A percentile compares a stretch with the other conserved stretches of the same genome.
These are phyloP conservation scores for Phytophthora cactorum DNA, from an alignment of 352 stramenopile species.

Conservation along the genomic window DNA sequence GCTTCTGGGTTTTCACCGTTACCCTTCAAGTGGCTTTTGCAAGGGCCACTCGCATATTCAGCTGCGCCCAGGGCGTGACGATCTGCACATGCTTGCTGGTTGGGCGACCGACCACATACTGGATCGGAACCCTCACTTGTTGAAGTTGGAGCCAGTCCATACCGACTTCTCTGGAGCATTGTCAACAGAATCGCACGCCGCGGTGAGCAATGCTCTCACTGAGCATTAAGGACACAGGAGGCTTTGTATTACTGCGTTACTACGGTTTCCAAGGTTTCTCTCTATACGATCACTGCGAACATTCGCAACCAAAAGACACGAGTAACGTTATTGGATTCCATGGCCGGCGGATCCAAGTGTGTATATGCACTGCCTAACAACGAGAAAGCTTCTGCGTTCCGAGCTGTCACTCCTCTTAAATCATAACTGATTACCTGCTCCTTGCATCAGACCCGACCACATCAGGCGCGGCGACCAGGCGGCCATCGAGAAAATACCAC, in stretches of 20 bases:
- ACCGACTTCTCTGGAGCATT: constrained; percentile 6
- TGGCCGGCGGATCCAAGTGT: neutral
- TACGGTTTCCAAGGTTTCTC: no score
- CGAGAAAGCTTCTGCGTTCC: constrained; percentile 1
- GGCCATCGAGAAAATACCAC: constrained; percentile 26
- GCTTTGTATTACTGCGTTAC: constrained; percentile 3
- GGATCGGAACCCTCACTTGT: constrained; percentile 2
- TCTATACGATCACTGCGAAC: no score
- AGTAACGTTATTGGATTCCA: no score
- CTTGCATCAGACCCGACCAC: constrained; percentile 14
- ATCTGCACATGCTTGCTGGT: neutral
- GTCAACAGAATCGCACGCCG: constrained; percentile 18
- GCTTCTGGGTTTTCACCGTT: constrained; percentile 16
- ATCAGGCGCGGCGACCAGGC: constrained; percentile 2
- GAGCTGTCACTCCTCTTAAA: constrained; percentile 13
- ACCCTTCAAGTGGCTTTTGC: neutral
- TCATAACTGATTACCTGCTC: constrained; percentile 9
- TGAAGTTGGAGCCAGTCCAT: constrained; percentile 29
- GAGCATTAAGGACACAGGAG: neutral
- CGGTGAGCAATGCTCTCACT: neutral
- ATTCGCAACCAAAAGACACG: no score
- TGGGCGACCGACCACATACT: constrained; percentile 7
- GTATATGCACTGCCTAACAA: constrained; percentile 2
- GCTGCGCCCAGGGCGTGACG: neutral
- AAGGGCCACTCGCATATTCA: neutral